These are phyloP conservation scores for Aspergillus fischeri DNA, from an alignment of 2,329 filamentous ascomycete species.

Conservation along the genomic window DNA sequence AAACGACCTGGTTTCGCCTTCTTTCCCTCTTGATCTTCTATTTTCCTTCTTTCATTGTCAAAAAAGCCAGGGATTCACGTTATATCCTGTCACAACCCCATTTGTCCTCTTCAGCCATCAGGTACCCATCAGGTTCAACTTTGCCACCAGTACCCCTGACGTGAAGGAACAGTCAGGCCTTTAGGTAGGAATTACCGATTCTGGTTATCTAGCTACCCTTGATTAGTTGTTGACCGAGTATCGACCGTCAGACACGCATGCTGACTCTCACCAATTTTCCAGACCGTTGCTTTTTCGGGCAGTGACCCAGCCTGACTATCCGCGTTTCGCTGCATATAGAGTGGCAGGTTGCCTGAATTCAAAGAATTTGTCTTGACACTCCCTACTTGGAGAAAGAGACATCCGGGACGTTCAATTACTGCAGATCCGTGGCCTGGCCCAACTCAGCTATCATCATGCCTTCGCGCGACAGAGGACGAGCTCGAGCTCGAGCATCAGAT, in stretches of 20 bases:
- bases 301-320: neutral
- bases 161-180: neutral
- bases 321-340: neutral
- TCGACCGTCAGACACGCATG: neutral
- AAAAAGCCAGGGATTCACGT: neutral
- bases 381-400: neutral
- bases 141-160: neutral
- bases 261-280: neutral
- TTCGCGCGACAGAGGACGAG: constrained; percentile 30
- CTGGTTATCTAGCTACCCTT: neutral
- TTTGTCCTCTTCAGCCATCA: neutral
- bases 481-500: constrained; percentile 31
- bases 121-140: neutral
- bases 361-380: neutral
- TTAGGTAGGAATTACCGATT: neutral
- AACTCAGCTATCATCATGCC: constrained; percentile 23
- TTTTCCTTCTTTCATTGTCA: neutral
- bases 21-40: neutral
- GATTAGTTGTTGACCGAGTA: neutral
- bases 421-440: neutral
- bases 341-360: neutral
- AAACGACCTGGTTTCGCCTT: neutral
- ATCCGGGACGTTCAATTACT: neutral
- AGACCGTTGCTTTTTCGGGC: neutral
- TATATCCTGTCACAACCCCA: neutral